These are phyloP conservation scores for Barnettozyma californica DNA, from an alignment of 805 yeast genomes.

Conservation along the genomic window DNA sequence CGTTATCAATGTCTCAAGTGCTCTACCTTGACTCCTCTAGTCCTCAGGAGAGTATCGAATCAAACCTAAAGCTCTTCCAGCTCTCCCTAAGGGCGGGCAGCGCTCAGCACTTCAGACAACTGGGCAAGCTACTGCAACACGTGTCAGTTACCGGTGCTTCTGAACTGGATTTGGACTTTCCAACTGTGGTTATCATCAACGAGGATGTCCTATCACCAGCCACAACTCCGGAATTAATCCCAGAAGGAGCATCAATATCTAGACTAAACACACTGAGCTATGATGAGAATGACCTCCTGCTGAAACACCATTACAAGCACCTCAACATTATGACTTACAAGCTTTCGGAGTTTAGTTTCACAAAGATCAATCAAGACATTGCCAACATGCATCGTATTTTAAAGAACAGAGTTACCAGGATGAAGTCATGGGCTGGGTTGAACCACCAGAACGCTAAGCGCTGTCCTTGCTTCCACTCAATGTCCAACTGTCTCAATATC, in stretches of 20 bases:
- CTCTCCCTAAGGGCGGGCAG: constrained; percentile 7
- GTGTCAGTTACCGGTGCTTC: constrained; percentile 22
- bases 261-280: constrained; percentile 13
- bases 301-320: constrained; percentile 22
- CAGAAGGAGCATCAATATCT: neutral
- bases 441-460: constrained; percentile 20
- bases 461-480: constrained; percentile 28
- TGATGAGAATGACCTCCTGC: constrained; percentile 9
- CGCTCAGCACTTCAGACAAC: constrained; percentile 12
- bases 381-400: constrained; percentile 14
- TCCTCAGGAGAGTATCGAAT: constrained; percentile 6
- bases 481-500: constrained; percentile 28
- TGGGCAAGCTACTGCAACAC: constrained; percentile 13
- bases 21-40: constrained; percentile 18
- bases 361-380: constrained; percentile 18
- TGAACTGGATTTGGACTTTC: constrained; percentile 25
- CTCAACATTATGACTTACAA: constrained; percentile 17
- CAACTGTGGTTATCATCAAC: constrained; percentile 21
- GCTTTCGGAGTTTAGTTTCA: constrained; percentile 15
- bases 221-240: neutral
- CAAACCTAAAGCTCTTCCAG: constrained; percentile 14
- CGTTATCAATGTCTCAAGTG: constrained; percentile 18
- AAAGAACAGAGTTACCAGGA: constrained; percentile 30
- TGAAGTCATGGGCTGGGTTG: constrained; percentile 39
- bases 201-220: constrained; percentile 7